phyloP scores from a whole-genome alignment of 75 land plant species.

The Picea sitchensis region DNA sequence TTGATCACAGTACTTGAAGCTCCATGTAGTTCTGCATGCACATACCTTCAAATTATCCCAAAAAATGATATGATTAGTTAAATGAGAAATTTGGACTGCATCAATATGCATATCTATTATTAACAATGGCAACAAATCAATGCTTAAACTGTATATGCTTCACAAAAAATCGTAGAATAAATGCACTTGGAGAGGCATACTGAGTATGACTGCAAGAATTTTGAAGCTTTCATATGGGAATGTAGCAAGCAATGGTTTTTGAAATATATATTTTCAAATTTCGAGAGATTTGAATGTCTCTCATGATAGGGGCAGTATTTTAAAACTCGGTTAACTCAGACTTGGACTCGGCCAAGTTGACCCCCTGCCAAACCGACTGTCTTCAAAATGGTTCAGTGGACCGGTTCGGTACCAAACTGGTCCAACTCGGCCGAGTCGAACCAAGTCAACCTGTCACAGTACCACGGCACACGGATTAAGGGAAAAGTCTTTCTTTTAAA shows the following conservation, averaged over 20 bases:
- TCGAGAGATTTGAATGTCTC: background rate
- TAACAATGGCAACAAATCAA: background rate
- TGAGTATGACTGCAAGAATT: too few relatives aligned
- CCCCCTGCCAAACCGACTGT: too few relatives aligned
- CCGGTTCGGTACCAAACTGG: background rate
- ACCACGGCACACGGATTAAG: too few relatives aligned
- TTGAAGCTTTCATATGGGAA: background rate
- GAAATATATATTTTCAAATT: background rate
- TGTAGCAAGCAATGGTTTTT: background rate
- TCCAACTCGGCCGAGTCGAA: background rate
- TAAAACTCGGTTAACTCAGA: too few relatives aligned
- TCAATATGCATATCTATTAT: background rate
- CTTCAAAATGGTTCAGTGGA: too few relatives aligned
- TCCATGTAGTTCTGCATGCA: constrained; percentile 98
- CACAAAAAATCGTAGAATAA: background rate
- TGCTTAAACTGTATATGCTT: background rate
- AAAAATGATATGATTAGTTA: background rate
- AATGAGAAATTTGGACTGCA: background rate
- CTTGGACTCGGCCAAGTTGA: too few relatives aligned
- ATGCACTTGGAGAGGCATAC: background rate
- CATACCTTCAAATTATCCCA: constrained; percentile 49
- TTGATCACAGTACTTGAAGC: constrained; percentile 97
- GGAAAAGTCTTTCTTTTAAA: too few relatives aligned
- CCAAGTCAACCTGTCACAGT: too few relatives aligned
- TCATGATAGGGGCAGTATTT: too few relatives aligned